Conservation (phyloP, 2,329 filamentous ascomycete species). For the Sclerotiophoma versabilis region DNA sequence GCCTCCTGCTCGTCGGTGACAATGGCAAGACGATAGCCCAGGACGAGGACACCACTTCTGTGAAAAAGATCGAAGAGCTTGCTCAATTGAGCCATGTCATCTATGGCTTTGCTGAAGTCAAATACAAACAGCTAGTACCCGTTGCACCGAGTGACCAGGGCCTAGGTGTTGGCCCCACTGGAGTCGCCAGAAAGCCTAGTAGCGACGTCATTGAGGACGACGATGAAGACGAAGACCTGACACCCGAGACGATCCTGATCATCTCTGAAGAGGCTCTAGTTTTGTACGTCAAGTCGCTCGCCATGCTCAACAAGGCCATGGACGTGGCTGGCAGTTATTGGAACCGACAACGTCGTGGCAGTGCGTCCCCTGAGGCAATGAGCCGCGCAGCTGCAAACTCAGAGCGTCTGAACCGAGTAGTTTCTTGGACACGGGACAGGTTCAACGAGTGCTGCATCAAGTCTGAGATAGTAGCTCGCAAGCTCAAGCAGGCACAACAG, state of each 20-base stretch:
- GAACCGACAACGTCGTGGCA: conserved; percentile 74
- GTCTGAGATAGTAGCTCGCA: conserved; percentile 89
- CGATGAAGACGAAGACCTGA: conserved; percentile 71
- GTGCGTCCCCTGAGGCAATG: conserved; percentile 56
- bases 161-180: conserved; percentile 65
- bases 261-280: conserved; percentile 95
- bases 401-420: conserved; percentile 85
- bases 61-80: conserved; percentile 86
- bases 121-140: conserved; percentile 96
- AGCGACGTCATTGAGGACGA: conserved; percentile 59
- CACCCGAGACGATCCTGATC: conserved; percentile 81
- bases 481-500: conserved; percentile 84
- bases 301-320: conserved; percentile 91
- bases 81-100: conserved; percentile 95
- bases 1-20: conserved; percentile 69
- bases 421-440: conserved; percentile 91
- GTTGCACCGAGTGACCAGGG: conserved; percentile 77
- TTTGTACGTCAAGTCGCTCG: conserved; percentile 92
- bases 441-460: conserved; percentile 99
- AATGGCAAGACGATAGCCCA: conserved; percentile 66
- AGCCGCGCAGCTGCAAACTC: conserved; percentile 55
- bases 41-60: conserved; percentile 81
- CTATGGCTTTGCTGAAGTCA: conserved; percentile 97
- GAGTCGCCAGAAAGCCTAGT: conserved; percentile 49
- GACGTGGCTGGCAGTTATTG: conserved; percentile 95